These are phyloP conservation scores for Gardenia jasminoides DNA, from an alignment of 257 asterid species.

Conservation along the genomic window DNA sequence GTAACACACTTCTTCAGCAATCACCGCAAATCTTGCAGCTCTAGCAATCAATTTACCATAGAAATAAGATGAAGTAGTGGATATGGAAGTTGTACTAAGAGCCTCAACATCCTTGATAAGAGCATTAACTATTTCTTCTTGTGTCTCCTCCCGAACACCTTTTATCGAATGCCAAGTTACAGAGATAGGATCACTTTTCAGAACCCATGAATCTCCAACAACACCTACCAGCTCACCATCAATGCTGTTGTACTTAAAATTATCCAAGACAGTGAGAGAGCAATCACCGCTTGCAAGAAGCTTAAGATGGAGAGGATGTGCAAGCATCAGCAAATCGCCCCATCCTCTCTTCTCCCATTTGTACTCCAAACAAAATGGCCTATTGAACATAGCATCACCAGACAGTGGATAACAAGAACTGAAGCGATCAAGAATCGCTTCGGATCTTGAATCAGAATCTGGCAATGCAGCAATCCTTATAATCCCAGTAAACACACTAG, in stretches of 20 bases:
- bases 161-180: slow-evolving; percentile 83
- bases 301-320: slow-evolving; percentile 81
- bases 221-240: slow-evolving; percentile 95
- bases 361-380: slow-evolving; percentile 73
- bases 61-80: slow-evolving; percentile 74
- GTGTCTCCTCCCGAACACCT: slow-evolving; percentile 65
- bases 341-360: slow-evolving; percentile 83
- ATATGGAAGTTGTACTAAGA: slow-evolving; percentile 44
- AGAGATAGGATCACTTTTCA: slow-evolving; percentile 71
- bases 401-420: slow-evolving; percentile 71
- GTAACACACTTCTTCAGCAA: slow-evolving; percentile 79
- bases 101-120: slow-evolving; percentile 60
- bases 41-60: slow-evolving; percentile 83
- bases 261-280: slow-evolving; percentile 52
- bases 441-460: slow-evolving; percentile 34
- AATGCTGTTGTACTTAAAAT: slow-evolving; percentile 64
- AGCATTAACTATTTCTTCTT: slow-evolving; percentile 50
- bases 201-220: slow-evolving; percentile 82
- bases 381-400: slow-evolving; percentile 59
- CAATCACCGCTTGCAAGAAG: slow-evolving; percentile 50
- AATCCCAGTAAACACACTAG: slow-evolving; percentile 59
- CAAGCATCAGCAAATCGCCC: slow-evolving; percentile 93
- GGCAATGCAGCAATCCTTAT: slow-evolving; percentile 79
- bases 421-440: slow-evolving; percentile 58
- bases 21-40: slow-evolving; percentile 91